These are phyloP conservation scores for Lichtheimia ramosa DNA, from an alignment of 371 early-diverging fungal genomes.

Conservation along the genomic window DNA sequence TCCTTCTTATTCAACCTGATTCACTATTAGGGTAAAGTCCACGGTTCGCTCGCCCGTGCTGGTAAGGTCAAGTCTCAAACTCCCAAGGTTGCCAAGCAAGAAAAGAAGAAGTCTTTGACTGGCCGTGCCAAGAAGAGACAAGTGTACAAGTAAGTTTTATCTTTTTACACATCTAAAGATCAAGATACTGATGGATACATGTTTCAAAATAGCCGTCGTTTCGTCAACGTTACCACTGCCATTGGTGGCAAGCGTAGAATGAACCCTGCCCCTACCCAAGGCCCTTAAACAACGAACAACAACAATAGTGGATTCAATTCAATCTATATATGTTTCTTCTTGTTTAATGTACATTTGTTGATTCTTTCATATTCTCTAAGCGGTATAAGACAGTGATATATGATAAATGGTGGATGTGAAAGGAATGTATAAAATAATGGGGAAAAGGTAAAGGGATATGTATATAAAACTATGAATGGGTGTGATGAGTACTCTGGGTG, in stretches of 20 bases:
- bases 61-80: constrained; percentile 99
- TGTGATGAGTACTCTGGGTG: no score
- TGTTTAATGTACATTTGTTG: no score
- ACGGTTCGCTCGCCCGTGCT: constrained; percentile 99
- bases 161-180: neutral
- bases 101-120: constrained; percentile 91
- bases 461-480: no score
- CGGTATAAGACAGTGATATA: no score
- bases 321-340: no score
- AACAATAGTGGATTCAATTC: neutral
- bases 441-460: no score
- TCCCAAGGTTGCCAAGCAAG: constrained; percentile 98
- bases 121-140: constrained; percentile 99
- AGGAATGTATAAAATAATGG: no score
- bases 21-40: constrained; percentile 92
- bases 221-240: constrained; percentile 89
- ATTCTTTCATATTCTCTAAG: no score
- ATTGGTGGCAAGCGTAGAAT: constrained; percentile 90
- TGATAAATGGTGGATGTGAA: no score
- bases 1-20: no score
- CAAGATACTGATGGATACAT: neutral
- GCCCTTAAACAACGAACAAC: constrained; percentile 33
- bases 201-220: constrained; percentile 74
- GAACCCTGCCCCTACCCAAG: constrained; percentile 71
- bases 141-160: constrained; percentile 74